Base-by-base conservation (phyloP, 371 early-diverging fungal species). In the Mucor saturninus region DNA sequence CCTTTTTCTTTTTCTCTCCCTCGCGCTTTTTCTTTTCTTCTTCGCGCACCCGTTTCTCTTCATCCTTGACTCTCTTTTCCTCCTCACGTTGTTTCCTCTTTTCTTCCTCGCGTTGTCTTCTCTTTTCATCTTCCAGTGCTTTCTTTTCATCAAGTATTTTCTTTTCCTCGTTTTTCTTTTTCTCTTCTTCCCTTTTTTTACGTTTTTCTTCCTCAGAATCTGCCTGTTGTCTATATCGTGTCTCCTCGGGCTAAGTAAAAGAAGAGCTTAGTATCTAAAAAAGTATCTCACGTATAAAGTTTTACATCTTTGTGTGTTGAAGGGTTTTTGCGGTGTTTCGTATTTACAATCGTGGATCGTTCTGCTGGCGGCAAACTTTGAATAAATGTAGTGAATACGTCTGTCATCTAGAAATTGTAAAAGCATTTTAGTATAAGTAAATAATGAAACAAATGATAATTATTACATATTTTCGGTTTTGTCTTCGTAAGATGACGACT, bases 1-100 rank as follows among this genome's bases (percentile, higher is more conserved):
- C 83, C 26, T 71, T 65, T 54, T 79, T 73, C 29, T 65, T 66
- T 65, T 56, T 60, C 37, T 69, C 72, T 42, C 68, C 77, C 50
- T 69, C 69, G 26, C 70, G 60, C 4, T 64, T 43, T 63, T 55
- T 46, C 39, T 72, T 72, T 61, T 76, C 70, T 50, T 69, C 70
- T 30, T 69, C 71, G 49, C 62, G 72, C 35, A 45, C 53, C 14
- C 62, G 61, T 26, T 59, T 64, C 39, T 72, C 76, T 45, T 70
- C 71, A 1, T 67, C 65, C 29, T 67, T 62, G 4, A 54, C 32
- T 45, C 58, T 65, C 21, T 68, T 67, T 57, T 74, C 71, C 35
- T 69, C 72, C 4, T 65, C 59, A 29, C 11, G 46, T 57, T 50
- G 29, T 32, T 42, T 48, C 31, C 38, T 46, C 45, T 62, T 62